Conservation (phyloP, 805 yeast species). For the Candida insectorum region DNA sequence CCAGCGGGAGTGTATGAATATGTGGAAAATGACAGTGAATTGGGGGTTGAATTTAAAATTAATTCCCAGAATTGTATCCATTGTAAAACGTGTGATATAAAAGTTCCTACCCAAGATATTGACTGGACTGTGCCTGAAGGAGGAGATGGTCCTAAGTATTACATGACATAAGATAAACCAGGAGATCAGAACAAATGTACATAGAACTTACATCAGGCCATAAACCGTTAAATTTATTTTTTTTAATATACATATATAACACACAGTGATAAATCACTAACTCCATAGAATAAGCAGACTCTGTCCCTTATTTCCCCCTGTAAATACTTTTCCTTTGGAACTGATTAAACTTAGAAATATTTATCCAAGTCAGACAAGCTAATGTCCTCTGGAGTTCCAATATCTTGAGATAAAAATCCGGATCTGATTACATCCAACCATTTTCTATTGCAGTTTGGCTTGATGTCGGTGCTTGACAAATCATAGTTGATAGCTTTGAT, state of each 20-base stretch:
- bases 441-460: slow-evolving; percentile 37
- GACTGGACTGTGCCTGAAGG: slow-evolving; percentile 99
- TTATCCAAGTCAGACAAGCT: slow-evolving; percentile 62
- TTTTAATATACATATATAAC: slow-evolving; percentile 13
- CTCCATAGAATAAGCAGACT: too few species aligned
- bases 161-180: slow-evolving; percentile 51
- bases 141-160: slow-evolving; percentile 97
- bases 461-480: slow-evolving; percentile 21
- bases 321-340: too few species aligned
- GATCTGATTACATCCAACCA: slow-evolving; percentile 75
- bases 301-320: too few species aligned
- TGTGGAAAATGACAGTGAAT: slow-evolving; percentile 57
- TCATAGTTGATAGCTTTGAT: slow-evolving; percentile 44
- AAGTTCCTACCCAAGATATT: slow-evolving; percentile 92
- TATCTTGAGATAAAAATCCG: slow-evolving; percentile 76
- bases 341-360: slow-evolving; percentile 13
- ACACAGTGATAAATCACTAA: too few species aligned
- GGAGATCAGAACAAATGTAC: not conserved
- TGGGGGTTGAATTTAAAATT: slow-evolving; percentile 84
- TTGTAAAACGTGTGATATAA: slow-evolving; percentile 97
- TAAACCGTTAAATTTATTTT: slow-evolving; percentile 4
- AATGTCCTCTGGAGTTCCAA: slow-evolving; percentile 74
- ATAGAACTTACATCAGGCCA: slow-evolving; percentile 3
- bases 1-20: slow-evolving; percentile 99
- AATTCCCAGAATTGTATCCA: slow-evolving; percentile 97